phyloP scores from a whole-genome alignment of 2,329 filamentous ascomycete species.

The Hortaea werneckii region DNA sequence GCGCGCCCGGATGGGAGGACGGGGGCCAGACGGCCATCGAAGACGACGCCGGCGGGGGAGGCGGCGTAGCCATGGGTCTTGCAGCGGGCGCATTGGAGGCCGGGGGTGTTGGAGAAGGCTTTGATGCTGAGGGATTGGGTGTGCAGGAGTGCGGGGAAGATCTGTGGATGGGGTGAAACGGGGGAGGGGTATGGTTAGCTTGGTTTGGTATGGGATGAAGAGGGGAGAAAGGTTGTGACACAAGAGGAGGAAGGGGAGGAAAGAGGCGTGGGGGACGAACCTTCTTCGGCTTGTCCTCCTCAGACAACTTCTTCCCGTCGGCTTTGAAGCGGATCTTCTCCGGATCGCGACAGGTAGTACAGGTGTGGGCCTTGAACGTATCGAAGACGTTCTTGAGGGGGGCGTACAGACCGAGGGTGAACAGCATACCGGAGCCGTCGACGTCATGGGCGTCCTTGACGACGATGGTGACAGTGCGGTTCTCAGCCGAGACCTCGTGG shows the following conservation, averaged over 20 bases:
- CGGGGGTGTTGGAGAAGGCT: background rate
- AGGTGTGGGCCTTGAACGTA: background rate
- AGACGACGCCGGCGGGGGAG: background rate
- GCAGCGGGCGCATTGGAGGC: background rate
- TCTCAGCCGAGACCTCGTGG: no score
- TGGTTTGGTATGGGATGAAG: no score
- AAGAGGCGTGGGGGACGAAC: no score
- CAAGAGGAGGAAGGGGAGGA: no score
- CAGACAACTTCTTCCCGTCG: background rate
- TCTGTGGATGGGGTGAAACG: no score
- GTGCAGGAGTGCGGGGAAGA: background rate
- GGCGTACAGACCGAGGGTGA: background rate
- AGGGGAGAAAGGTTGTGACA: no score
- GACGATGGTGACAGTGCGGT: background rate
- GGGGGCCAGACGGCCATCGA: no score
- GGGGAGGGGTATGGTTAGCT: no score
- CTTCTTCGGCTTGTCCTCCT: background rate
- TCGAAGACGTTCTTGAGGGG: conserved; percentile 1
- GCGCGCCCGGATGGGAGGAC: no score
- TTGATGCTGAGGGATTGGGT: background rate
- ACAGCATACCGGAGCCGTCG: background rate
- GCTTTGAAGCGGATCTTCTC: conserved; percentile 1
- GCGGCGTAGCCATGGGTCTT: background rate
- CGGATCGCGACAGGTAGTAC: background rate
- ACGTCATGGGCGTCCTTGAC: conserved; percentile 1